phyloP scores from a whole-genome alignment of 306 rosid genomes.

The Lotus japonicus region DNA sequence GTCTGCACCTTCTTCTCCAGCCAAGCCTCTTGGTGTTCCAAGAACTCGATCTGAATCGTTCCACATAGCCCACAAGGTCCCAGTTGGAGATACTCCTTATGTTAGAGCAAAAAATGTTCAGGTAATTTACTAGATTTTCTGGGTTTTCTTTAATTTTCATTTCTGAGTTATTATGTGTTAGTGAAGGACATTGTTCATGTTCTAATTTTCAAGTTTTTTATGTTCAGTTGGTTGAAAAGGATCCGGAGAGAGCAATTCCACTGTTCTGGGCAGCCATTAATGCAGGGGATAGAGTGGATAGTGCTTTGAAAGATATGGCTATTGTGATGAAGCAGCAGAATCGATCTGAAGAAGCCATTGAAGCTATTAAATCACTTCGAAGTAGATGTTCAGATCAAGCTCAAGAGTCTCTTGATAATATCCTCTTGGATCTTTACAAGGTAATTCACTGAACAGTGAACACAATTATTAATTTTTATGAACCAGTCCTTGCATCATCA shows the following conservation, averaged over 20 bases:
- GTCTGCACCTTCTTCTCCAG: slow-evolving; percentile 96
- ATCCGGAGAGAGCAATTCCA: slow-evolving; percentile 92
- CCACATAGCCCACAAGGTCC: slow-evolving; percentile 82
- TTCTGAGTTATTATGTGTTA: neutral
- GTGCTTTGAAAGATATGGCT: slow-evolving; percentile 98
- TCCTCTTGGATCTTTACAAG: slow-evolving; percentile 93
- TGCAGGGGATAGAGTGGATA: slow-evolving; percentile 94
- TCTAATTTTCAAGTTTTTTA: neutral
- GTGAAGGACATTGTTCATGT: neutral
- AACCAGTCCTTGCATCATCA: neutral
- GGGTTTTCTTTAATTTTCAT: neutral
- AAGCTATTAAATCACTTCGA: slow-evolving; percentile 85
- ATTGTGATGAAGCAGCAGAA: slow-evolving; percentile 98
- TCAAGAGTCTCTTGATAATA: slow-evolving; percentile 95
- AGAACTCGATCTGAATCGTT: slow-evolving; percentile 81
- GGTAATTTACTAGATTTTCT: slow-evolving; percentile 24
- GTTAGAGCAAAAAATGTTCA: slow-evolving; percentile 97
- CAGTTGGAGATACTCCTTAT: slow-evolving; percentile 81
- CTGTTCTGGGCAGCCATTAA: slow-evolving; percentile 97
- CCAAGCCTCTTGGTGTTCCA: slow-evolving; percentile 66
- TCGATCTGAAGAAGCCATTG: slow-evolving; percentile 94
- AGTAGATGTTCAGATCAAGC: slow-evolving; percentile 90
- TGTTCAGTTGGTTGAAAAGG: slow-evolving; percentile 84
- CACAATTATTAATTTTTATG: neutral
- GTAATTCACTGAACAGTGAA: slow-evolving; percentile 17